Percentiles rank a stretch among this genome's conserved stretches.
Evolutionary conservation across 2,329 filamentous ascomycete species (phyloP).

Genomic region (Stachybotrys echinatus): DNA sequence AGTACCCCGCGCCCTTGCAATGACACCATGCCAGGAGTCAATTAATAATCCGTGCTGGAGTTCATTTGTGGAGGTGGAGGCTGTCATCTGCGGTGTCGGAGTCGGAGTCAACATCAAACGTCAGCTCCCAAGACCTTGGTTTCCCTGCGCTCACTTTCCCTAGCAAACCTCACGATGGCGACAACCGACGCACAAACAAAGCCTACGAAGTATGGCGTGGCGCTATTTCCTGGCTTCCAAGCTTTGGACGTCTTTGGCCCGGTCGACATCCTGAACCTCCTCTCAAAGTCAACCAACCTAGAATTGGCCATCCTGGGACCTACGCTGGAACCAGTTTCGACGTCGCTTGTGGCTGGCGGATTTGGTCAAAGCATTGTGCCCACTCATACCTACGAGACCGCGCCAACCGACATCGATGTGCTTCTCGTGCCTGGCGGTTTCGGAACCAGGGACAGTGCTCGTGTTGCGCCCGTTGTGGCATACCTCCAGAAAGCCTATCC

Average conservation of each 20-base stretch:
- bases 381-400: slow-evolving; percentile 34
- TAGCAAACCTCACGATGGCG: neutral
- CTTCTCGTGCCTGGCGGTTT: slow-evolving; percentile 51
- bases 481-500: slow-evolving; percentile 34
- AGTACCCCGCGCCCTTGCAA: neutral
- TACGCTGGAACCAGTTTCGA: slow-evolving; percentile 6
- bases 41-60: too few relatives aligned
- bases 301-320: slow-evolving; percentile 6
- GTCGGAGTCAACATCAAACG: too few relatives aligned
- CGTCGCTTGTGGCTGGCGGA: neutral
- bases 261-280: slow-evolving; percentile 8
- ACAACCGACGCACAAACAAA: neutral
- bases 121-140: too few relatives aligned
- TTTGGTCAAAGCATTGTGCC: slow-evolving; percentile 16
- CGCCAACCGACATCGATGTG: slow-evolving; percentile 43
- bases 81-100: too few relatives aligned
- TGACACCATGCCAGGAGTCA: neutral
- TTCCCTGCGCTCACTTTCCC: too few relatives aligned
- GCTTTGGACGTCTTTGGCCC: slow-evolving; percentile 16
- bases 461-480: slow-evolving; percentile 24
- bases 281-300: slow-evolving; percentile 2
- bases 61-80: too few relatives aligned
- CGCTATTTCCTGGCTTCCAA: slow-evolving; percentile 16
- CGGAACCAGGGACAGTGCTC: slow-evolving; percentile 29
- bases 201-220: slow-evolving; percentile 14